Evolutionary conservation across 2,329 filamentous ascomycete species (phyloP), one percentile per base, ranked within the genome.

Genomic region (Aspergillus fijiensis): DNA sequence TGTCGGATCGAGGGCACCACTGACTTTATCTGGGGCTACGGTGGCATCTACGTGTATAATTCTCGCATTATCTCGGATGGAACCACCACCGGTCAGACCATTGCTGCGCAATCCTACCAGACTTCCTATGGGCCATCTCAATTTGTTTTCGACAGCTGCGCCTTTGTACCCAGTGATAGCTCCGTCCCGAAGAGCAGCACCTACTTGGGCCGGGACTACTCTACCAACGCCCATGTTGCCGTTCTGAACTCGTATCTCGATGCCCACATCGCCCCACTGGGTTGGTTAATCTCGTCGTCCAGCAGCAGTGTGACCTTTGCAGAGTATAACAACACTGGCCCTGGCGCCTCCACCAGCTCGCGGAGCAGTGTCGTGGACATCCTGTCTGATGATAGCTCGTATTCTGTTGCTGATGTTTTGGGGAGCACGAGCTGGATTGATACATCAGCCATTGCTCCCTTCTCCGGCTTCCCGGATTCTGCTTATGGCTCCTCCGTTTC

Each of bases 1-100:
- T 51, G 49, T 33, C 49, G 29, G 25, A 51, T 51, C n/a, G 49
- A 51, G 27, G 49, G 49, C 27, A 51, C 49, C 49, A 51, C 49
- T 6, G 49, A 51, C 49, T 51, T 51, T 21, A 51, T 51, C 27
- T 51, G 49, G 49, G 49, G 49, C 10, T 51, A 51, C 27, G 49
- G 49, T 14, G 49, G 49, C 29, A 51, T 51, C 19, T 51, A 51
- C 27, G 49, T 51, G 11, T 51, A 51, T 16, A 51, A 51, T 23
- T 51, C 49, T 5, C 49, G 49, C 49, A 51, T 51, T 16, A 33
- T 51, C 12, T 16, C 49, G 27, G 49, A 27, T 33, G 49, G 21
- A 27, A 51, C 49, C 10, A 51, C 49, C 23, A 51, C 25, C 19
- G 49, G 49, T 10, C 49, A 51, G 49, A 29, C 49, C 27, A 51